Conservation (phyloP, 495 filamentous ascomycete species). For the Cladorrhinum samala region DNA sequence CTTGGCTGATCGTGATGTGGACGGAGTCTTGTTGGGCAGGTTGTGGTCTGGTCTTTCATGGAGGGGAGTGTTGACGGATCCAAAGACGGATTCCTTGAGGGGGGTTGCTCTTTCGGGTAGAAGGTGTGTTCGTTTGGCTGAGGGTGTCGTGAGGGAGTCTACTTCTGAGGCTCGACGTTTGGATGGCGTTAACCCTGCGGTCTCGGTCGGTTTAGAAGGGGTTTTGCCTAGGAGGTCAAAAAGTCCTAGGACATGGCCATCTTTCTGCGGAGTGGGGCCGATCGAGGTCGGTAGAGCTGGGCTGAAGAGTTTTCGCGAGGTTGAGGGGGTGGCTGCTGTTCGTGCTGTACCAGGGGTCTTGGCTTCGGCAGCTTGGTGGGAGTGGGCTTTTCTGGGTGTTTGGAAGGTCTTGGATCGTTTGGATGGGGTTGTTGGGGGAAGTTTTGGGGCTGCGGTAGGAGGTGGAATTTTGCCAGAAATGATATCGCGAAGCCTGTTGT, state of each 20-base stretch:
- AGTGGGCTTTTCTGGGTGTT: conserved; percentile 38
- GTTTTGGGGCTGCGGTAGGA: conserved; percentile 7
- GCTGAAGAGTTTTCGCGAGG: conserved; percentile 54
- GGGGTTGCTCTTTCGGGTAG: too few species aligned
- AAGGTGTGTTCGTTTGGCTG: not conserved
- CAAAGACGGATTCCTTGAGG: too few species aligned
- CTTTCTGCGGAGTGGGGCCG: conserved; percentile 86
- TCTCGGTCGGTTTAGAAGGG: conserved; percentile 14
- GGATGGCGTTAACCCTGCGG: conserved; percentile 39
- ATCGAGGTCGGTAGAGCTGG: conserved; percentile 51
- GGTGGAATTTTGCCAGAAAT: conserved; percentile 43
- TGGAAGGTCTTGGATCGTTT: conserved; percentile 26
- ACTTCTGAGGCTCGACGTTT: conserved; percentile 16
- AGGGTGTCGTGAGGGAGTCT: not conserved
- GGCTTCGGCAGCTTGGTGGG: not conserved
- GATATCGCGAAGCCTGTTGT: conserved; percentile 64
- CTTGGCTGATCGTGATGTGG: conserved; percentile 24
- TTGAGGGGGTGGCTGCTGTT: conserved; percentile 54
- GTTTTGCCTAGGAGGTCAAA: conserved; percentile 76
- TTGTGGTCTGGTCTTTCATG: conserved; percentile 50
- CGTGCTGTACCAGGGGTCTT: conserved; percentile 29
- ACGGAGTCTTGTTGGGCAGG: conserved; percentile 37
- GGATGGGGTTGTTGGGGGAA: conserved; percentile 42
- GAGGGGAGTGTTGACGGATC: not conserved
- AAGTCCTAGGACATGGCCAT: conserved; percentile 80